Evolutionary conservation across 306 rosid species (phyloP).

Genomic region (Alnus rubra): DNA sequence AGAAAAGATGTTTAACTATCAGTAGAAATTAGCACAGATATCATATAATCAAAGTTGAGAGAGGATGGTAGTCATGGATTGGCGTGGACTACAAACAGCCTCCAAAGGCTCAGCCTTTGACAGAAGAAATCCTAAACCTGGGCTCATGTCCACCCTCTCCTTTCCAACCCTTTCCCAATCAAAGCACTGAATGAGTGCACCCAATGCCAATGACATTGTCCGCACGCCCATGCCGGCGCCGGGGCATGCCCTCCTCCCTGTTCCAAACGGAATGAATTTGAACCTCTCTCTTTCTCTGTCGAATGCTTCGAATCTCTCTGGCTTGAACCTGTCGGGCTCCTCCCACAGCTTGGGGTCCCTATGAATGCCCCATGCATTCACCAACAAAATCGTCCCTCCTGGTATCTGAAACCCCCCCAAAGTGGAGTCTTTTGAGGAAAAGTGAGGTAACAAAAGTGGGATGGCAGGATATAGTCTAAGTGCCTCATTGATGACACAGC

Average conservation of each 20-base stretch:
- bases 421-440: slow-evolving; percentile 29
- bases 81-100: slow-evolving; percentile 26
- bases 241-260: slow-evolving; percentile 27
- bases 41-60: neutral
- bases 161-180: slow-evolving; percentile 32
- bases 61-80: neutral
- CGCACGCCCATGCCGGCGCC: slow-evolving; percentile 6
- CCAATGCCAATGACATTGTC: slow-evolving; percentile 26
- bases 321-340: slow-evolving; percentile 32
- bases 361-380: slow-evolving; percentile 50
- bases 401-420: slow-evolving; percentile 46
- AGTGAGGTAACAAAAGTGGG: slow-evolving; percentile 46
- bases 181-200: slow-evolving; percentile 34
- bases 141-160: slow-evolving; percentile 33
- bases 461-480: slow-evolving; percentile 38
- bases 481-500: slow-evolving; percentile 35
- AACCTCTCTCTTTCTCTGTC: slow-evolving; percentile 13
- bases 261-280: slow-evolving; percentile 32
- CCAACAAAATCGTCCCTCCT: slow-evolving; percentile 43
- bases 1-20: too few species aligned
- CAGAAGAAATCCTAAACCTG: slow-evolving; percentile 10
- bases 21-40: neutral
- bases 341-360: slow-evolving; percentile 37
- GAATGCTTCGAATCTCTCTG: slow-evolving; percentile 42
- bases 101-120: slow-evolving; percentile 35